Evolutionary conservation across 2,329 filamentous ascomycete genomes (phyloP).

Genomic region (Sarocladium oryzae): DNA sequence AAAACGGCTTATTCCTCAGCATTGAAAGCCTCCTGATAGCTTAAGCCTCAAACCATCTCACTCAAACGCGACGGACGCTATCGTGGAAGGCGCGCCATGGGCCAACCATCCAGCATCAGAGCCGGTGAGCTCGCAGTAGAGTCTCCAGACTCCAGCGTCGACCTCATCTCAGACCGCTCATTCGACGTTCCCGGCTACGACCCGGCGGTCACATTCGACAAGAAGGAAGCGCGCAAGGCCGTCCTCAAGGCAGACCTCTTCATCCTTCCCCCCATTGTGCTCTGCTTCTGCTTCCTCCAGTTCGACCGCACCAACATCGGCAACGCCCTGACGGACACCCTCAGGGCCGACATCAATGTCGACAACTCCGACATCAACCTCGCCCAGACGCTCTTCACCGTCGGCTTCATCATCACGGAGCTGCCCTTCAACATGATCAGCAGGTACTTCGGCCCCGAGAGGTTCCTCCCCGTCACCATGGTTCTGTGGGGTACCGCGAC

Average conservation of each 20-base stretch:
- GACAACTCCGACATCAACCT: constrained; percentile 45
- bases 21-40: too few relatives aligned
- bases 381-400: constrained; percentile 43
- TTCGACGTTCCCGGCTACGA: constrained; percentile 20
- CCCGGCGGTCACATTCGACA: constrained; percentile 11
- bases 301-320: constrained; percentile 35
- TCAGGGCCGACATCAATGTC: constrained; percentile 40
- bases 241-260: constrained; percentile 20
- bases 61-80: too few relatives aligned
- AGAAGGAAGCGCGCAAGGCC: constrained; percentile 14
- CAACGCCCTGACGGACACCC: constrained; percentile 45
- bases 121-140: constrained; percentile 3
- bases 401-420: constrained; percentile 42
- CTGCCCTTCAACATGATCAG: constrained; percentile 24
- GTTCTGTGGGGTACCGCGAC: constrained; percentile 23
- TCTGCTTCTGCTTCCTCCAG: constrained; percentile 26
- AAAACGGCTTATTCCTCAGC: too few relatives aligned
- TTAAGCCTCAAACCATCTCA: too few relatives aligned
- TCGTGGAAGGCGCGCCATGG: too few relatives aligned
- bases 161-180: constrained; percentile 14
- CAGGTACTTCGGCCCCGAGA: constrained; percentile 20
- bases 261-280: constrained; percentile 23
- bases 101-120: constrained; percentile 7
- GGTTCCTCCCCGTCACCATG: constrained; percentile 23
- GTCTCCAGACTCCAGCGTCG: background rate